Conservation (phyloP, 495 filamentous ascomycete species). For the Penicillium verhagenii region DNA sequence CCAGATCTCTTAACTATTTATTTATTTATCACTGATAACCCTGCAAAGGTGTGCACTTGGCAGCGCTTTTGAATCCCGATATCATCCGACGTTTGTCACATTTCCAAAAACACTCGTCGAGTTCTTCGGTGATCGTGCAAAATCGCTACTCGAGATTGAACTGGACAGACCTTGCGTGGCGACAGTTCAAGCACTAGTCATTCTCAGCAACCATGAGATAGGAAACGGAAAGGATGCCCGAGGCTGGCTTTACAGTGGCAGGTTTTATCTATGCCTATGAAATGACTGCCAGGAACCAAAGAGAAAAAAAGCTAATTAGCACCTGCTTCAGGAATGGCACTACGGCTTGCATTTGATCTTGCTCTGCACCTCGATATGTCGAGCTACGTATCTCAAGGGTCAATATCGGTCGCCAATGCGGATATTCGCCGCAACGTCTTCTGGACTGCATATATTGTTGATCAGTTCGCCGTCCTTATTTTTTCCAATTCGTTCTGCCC, state of each 20-base stretch:
- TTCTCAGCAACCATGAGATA: slow-evolving; percentile 33
- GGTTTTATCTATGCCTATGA: no score
- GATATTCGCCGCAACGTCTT: slow-evolving; percentile 29
- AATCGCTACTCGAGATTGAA: slow-evolving; percentile 32
- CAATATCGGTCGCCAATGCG: slow-evolving; percentile 22
- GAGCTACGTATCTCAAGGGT: slow-evolving; percentile 22
- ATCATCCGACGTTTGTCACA: slow-evolving; percentile 25
- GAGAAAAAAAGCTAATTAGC: no score
- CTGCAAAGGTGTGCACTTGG: slow-evolving; percentile 37
- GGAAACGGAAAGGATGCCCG: slow-evolving; percentile 27
- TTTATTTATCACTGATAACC: no score
- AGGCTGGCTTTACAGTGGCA: slow-evolving; percentile 42
- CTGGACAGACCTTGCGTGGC: slow-evolving; percentile 32
- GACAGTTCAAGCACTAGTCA: slow-evolving; percentile 35
- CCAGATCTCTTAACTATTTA: no score
- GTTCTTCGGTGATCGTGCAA: slow-evolving; percentile 32
- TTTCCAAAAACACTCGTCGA: slow-evolving; percentile 31
- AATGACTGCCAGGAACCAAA: no score
- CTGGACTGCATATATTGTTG: slow-evolving; percentile 34
- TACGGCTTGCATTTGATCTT: slow-evolving; percentile 35
- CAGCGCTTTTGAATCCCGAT: slow-evolving; percentile 26
- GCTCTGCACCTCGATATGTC: slow-evolving; percentile 37
- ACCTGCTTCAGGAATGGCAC: slow-evolving; percentile 43
- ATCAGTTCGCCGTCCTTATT: slow-evolving; percentile 25
- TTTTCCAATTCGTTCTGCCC: no score